Percentiles rank a stretch among this genome's conserved stretches.
phyloP scores from a whole-genome alignment of 2,329 filamentous ascomycete genomes.

The Xylaria polymorpha region DNA sequence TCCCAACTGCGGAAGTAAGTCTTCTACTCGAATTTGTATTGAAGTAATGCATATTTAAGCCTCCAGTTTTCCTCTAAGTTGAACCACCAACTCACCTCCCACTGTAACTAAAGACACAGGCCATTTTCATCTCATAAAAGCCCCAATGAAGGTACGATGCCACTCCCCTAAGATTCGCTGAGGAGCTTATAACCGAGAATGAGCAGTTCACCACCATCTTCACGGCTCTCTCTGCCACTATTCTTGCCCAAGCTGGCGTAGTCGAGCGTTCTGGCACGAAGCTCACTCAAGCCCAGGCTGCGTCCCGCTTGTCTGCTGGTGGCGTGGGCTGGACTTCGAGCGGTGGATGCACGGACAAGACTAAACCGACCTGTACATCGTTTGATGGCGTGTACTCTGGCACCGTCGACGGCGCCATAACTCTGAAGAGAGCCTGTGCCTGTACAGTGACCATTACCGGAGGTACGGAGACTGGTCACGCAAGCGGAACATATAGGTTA shows the following conservation, averaged over 20 bases:
- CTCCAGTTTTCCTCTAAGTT: neutral
- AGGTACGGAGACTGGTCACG: slow-evolving; percentile 35
- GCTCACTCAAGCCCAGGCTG: slow-evolving; percentile 35
- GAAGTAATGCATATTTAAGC: slow-evolving; percentile 15
- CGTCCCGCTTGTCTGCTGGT: slow-evolving; percentile 23
- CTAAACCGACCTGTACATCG: slow-evolving; percentile 31
- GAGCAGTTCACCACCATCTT: slow-evolving; percentile 28
- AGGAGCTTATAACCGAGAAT: slow-evolving; percentile 2
- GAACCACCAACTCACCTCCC: neutral
- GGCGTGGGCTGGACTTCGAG: slow-evolving; percentile 36
- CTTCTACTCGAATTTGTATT: neutral
- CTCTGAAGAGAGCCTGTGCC: slow-evolving; percentile 32
- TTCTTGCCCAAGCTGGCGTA: slow-evolving; percentile 24
- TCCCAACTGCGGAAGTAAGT: neutral
- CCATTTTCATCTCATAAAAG: neutral
- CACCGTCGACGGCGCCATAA: slow-evolving; percentile 33
- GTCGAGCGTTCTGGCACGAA: slow-evolving; percentile 34
- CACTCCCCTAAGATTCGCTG: neutral
- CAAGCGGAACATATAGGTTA: slow-evolving; percentile 35
- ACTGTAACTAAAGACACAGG: neutral
- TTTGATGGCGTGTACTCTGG: slow-evolving; percentile 37
- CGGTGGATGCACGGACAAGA: slow-evolving; percentile 34
- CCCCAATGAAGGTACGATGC: slow-evolving; percentile 28
- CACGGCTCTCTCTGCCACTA: slow-evolving; percentile 24
- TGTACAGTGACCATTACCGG: slow-evolving; percentile 37